Evolutionary conservation across 139 green algal species (phyloP).

Genomic region (Limnomonas spitsbergensis): DNA sequence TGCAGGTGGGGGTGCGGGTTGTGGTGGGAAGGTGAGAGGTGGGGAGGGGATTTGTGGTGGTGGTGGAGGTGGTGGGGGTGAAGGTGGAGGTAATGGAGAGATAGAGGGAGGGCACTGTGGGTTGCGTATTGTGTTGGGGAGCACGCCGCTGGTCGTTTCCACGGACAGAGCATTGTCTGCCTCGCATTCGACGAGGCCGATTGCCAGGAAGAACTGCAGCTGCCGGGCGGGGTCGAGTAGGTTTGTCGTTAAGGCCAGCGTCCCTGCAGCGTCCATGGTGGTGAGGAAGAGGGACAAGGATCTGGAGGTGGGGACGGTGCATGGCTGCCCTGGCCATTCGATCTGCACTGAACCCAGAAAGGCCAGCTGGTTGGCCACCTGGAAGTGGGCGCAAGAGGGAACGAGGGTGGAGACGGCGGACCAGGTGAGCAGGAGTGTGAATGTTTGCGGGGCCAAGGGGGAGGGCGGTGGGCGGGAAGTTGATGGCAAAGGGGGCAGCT

Average conservation of each 20-base stretch:
- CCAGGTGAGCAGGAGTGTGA: background rate
- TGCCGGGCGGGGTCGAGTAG: background rate
- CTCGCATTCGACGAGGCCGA: background rate
- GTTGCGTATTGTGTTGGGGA: too few relatives aligned
- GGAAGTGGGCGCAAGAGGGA: too few relatives aligned
- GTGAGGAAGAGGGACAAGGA: background rate
- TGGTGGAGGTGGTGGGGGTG: too few relatives aligned
- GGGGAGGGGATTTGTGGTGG: too few relatives aligned
- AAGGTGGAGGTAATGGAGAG: too few relatives aligned
- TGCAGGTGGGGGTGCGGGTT: too few relatives aligned
- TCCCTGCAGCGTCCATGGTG: background rate
- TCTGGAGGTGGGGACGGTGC: background rate
- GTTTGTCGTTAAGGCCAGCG: background rate
- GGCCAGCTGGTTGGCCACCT: too few relatives aligned
- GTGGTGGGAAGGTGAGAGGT: too few relatives aligned
- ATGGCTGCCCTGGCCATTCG: background rate
- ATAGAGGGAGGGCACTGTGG: too few relatives aligned
- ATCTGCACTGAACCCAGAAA: background rate
- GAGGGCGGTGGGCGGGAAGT: too few relatives aligned
- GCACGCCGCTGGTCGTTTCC: too few relatives aligned
- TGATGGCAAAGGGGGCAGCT: background rate
- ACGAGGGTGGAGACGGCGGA: background rate
- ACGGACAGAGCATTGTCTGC: too few relatives aligned
- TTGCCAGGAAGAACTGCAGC: background rate
- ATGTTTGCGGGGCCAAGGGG: background rate